Conservation (phyloP, 306 rosid genomes). For the Alnus rubra region DNA sequence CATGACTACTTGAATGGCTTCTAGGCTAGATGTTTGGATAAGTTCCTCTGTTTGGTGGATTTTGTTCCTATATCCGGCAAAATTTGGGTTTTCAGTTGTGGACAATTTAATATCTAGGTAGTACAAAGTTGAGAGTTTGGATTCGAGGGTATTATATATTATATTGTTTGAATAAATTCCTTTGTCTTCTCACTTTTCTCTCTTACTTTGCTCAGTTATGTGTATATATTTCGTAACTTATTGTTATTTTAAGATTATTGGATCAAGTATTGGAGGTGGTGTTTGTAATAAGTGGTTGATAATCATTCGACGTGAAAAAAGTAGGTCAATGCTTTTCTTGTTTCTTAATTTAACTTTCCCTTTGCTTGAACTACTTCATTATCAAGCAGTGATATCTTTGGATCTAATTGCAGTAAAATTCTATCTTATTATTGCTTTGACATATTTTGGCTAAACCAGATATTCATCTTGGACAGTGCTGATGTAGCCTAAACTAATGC, state of each 20-base stretch:
- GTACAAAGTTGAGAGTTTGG: not conserved
- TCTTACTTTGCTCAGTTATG: not conserved
- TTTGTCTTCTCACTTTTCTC: not conserved
- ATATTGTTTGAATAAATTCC: not conserved
- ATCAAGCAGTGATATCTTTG: constrained; percentile 70
- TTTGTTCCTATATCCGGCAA: too few relatives aligned
- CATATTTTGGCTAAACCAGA: constrained; percentile 19
- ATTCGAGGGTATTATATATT: not conserved
- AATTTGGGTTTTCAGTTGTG: not conserved
- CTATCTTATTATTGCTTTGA: constrained; percentile 14
- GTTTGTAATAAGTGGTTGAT: not conserved
- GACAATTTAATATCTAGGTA: not conserved
- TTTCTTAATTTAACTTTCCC: constrained; percentile 24
- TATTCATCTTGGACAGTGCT: constrained; percentile 6
- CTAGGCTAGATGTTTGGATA: too few relatives aligned
- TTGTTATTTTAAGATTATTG: not conserved
- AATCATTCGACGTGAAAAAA: not conserved
- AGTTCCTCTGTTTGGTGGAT: too few relatives aligned
- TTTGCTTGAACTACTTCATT: constrained; percentile 44
- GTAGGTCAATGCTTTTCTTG: constrained; percentile 1
- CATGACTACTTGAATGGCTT: too few relatives aligned
- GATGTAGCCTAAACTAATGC: constrained; percentile 17
- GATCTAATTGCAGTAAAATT: constrained; percentile 64
- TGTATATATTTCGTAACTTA: not conserved
- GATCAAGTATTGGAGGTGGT: not conserved